Conservation (phyloP, 176 grass and related monocot genomes). For the Bonia amplexicaulis region DNA sequence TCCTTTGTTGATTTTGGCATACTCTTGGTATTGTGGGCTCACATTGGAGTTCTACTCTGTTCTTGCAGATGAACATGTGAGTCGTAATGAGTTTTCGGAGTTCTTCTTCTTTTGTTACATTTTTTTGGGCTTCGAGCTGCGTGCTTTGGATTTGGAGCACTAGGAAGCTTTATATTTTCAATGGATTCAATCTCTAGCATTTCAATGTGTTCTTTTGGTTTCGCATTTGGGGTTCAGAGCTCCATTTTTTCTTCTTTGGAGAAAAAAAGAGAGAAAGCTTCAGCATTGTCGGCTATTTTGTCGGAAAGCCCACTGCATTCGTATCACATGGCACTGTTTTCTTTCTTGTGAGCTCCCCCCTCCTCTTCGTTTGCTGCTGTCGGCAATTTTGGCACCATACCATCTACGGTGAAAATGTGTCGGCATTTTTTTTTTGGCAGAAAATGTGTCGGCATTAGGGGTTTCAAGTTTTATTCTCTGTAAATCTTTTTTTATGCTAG, state of each 20-base stretch:
- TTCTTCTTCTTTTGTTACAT: neutral
- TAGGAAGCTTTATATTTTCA: neutral
- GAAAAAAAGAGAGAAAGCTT: neutral
- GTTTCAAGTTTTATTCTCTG: neutral
- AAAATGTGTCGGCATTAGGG: conserved; percentile 17
- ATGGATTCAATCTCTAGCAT: neutral
- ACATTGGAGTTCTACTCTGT: neutral
- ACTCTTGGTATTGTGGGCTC: neutral
- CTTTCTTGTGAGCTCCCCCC: neutral
- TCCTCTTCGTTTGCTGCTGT: neutral
- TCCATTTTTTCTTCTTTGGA: neutral
- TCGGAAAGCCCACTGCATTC: neutral
- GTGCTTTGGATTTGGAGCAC: neutral
- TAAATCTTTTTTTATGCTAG: neutral
- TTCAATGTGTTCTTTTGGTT: neutral
- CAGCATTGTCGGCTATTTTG: conserved; percentile 12
- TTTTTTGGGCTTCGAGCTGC: neutral
- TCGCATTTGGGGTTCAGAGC: neutral
- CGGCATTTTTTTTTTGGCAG: too few species aligned
- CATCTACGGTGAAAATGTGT: conserved; percentile 9
- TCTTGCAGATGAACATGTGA: neutral
- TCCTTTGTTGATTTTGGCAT: neutral
- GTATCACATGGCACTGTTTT: conserved; percentile 14
- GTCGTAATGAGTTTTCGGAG: neutral
- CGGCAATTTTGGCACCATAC: neutral